Evolutionary conservation across 257 asterid species (phyloP).

Genomic region (Przewalskia tangutica): DNA sequence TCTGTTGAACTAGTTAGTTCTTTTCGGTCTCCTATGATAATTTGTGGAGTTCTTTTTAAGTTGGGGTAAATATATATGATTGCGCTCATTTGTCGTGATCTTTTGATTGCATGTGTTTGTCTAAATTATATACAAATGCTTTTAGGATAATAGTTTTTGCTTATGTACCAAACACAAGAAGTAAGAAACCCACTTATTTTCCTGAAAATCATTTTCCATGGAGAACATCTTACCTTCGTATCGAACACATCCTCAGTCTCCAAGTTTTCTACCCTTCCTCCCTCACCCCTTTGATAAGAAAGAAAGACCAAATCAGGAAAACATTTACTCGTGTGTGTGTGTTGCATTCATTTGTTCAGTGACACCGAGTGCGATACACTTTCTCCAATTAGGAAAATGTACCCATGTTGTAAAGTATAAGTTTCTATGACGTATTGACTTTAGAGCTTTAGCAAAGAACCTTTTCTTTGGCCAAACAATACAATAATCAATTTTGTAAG

Average conservation of each 20-base stretch:
- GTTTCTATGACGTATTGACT: background rate
- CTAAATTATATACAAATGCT: too few species aligned
- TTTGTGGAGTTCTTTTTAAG: background rate
- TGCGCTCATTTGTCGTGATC: background rate
- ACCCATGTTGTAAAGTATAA: background rate
- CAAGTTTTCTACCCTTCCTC: background rate
- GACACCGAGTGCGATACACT: background rate
- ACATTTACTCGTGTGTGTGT: background rate
- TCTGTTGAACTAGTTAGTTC: constrained; percentile 8
- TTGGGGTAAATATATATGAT: background rate
- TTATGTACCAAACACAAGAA: too few species aligned
- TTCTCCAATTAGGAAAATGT: background rate
- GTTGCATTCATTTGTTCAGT: background rate
- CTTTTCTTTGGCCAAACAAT: background rate
- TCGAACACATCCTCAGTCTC: background rate
- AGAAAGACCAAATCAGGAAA: background rate
- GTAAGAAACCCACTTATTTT: too few species aligned
- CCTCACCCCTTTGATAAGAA: background rate
- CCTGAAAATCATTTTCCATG: too few species aligned
- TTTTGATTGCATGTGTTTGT: background rate
- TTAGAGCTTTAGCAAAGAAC: background rate
- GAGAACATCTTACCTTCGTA: too few species aligned
- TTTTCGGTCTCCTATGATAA: constrained; percentile 2
- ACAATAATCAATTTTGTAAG: background rate
- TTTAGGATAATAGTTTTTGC: too few species aligned